Base-by-base conservation (phyloP, 148 eudicot species). In the Drosera capensis region DNA sequence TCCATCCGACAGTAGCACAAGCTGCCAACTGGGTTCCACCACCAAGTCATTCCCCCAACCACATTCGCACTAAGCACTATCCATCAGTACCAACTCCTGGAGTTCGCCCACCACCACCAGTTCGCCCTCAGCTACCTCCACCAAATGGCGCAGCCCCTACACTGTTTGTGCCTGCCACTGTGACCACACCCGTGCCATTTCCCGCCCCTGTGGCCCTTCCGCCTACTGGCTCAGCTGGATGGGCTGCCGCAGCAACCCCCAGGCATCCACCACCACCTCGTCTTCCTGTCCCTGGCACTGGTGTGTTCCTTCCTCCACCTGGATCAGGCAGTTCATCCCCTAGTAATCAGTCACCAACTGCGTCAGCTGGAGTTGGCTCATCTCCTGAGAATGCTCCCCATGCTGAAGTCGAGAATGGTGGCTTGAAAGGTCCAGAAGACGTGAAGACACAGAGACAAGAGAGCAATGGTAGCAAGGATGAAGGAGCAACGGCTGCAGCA, bases 281-380 rank as follows among this genome's bases (percentile, higher is more conserved):
- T 11, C 42, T 68, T 48, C 82, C 69, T 12, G 49, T 68, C 31
- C 78, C 74, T 14, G 85, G 85, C 51, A 78, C 85, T 1, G 85
- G 85, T 37, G 85, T 78, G 42, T 78, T 78, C 56, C 69, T 78
- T 43, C 80, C 80, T 7, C 67, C 82, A 25, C 64, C 67, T 25
- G 70, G 79, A 38, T 71, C 77, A 3, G 57, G 56, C 26, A 68
- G 54, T 25, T 42, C 56, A 23, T n/a, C 54, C 21, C 38, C 57
- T 29, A 60, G 50, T 31, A 41, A 31, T 11, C 3, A 40, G 9
- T 22, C 50, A 29, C 11, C 37, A 23, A 29, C 31, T 6, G 21
- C 8, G 3, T 30, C 49, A 46, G 20, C 56, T 21, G 45, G 18
- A 25, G 28, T 7, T 16, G 19, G 14, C 7, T 17, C 20, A 16